Evolutionary conservation across 176 grass and related monocot genomes (phyloP).

Genomic region (Avena atlantica): DNA sequence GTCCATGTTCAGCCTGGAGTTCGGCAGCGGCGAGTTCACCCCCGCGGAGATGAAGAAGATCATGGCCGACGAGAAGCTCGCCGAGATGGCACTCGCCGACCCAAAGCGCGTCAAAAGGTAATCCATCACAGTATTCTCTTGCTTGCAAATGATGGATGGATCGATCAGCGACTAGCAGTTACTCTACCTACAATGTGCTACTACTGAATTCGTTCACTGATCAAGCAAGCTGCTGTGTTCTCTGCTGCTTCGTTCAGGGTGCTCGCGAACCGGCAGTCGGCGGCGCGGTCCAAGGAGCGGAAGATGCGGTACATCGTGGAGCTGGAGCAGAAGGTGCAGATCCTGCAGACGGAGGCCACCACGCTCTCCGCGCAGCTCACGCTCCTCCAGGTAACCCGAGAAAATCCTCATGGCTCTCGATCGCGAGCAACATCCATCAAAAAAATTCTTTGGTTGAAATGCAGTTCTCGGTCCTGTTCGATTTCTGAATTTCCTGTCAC

Average conservation of each 20-base stretch:
- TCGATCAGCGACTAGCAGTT: neutral
- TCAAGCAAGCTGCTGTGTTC: neutral
- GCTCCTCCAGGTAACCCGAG: slow-evolving; percentile 77
- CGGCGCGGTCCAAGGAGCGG: slow-evolving; percentile 92
- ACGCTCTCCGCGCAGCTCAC: slow-evolving; percentile 83
- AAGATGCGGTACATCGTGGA: slow-evolving; percentile 88
- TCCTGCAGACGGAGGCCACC: slow-evolving; percentile 84
- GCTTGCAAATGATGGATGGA: too few relatives aligned
- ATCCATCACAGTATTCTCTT: too few relatives aligned
- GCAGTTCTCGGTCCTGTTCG: neutral
- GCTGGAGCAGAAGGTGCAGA: slow-evolving; percentile 95
- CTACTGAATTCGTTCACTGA: neutral
- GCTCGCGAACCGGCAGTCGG: slow-evolving; percentile 92
- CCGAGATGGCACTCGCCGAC: slow-evolving; percentile 92
- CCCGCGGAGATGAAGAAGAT: slow-evolving; percentile 98
- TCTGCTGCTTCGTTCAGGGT: slow-evolving; percentile 51
- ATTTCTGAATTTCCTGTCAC: neutral
- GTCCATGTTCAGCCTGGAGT: slow-evolving; percentile 76
- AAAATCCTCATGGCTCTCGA: too few relatives aligned
- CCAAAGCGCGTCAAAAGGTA: slow-evolving; percentile 98
- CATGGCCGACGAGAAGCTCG: slow-evolving; percentile 89
- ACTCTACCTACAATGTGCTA: neutral
- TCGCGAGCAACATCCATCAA: too few relatives aligned
- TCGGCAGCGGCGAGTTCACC: slow-evolving; percentile 86
- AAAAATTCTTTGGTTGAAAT: too few relatives aligned